Base-by-base conservation (phyloP, 2,329 filamentous ascomycete genomes). In the Penicillium sp. region DNA sequence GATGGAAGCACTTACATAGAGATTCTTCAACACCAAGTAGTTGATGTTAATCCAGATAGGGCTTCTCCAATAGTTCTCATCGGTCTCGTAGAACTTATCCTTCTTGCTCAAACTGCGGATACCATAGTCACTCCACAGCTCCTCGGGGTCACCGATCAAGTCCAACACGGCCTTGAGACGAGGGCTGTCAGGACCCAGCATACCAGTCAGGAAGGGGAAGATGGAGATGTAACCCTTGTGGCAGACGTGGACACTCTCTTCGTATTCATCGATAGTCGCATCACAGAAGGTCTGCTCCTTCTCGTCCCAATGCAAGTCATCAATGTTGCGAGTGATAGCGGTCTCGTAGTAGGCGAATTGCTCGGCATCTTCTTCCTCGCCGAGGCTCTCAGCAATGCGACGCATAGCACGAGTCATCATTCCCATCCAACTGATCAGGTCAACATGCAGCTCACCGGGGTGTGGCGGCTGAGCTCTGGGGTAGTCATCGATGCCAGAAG, bases 31-130 rank as follows among this genome's bases (percentile, higher is more conserved):
- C 50, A 90, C 87, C 67, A 97, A 80, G 75, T 96, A 97, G 78
- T 97, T 97, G 65, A 97, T 92, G 71, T 94, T 94, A 70, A 97
- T 89, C 93, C 93, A 97, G 25, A 97, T 84, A 0, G 94, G 92
- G 63, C 91, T 90, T 61, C 92, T 85, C 93, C 94, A 99, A 80
- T 99, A 99, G 75, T 99, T 97, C 79, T 99, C 94, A 2, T 82
- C 90, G 0, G 92, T 96, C 41, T 89, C 91, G 74, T 97, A 97
- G 60, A 91, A 85, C 68, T 88, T 81, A 69, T 93, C 89, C 67
- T 86, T 86, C 77, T 89, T 89, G 77, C 92, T 96, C 74, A 99
- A 75, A 75, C 92, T 96, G 60, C 93, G 84, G 61, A 99, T 84
- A n/a, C 94, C 94, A 68, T 90, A 87, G 2, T 88, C 83, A 70